A percentile compares a stretch with the other conserved stretches of the same genome.
phyloP scores from a whole-genome alignment of 2,329 filamentous ascomycete genomes.

The Epichloe festucae region DNA sequence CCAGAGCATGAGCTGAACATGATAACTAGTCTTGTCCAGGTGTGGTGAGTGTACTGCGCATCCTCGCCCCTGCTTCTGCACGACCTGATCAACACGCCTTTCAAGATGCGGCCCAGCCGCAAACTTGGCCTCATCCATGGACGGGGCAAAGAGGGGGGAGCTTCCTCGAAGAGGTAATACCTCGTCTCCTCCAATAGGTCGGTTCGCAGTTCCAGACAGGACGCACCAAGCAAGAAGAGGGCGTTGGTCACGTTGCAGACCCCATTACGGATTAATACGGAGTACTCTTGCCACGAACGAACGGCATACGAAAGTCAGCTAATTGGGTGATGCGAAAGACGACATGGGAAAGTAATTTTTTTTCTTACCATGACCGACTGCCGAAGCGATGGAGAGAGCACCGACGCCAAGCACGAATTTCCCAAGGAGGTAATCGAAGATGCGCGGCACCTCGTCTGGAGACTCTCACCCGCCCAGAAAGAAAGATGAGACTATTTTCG shows the following conservation, averaged over 20 bases:
- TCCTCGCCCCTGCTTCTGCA: not conserved
- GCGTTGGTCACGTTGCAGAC: constrained; percentile 1
- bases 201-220: not conserved
- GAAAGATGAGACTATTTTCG: not conserved
- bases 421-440: not conserved
- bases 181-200: not conserved
- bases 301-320: too few species aligned
- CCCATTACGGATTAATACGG: not conserved
- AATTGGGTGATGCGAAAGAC: too few species aligned
- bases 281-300: too few species aligned
- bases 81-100: not conserved
- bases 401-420: not conserved
- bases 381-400: not conserved
- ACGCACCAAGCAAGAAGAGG: not conserved
- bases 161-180: not conserved
- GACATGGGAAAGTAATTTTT: too few species aligned
- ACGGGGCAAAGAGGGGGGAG: not conserved
- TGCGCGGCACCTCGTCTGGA: not conserved
- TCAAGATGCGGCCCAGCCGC: not conserved
- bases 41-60: not conserved
- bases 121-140: not conserved
- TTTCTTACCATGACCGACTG: not conserved
- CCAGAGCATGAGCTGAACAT: too few species aligned
- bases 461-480: not conserved
- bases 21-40: not conserved